A percentile compares a stretch with the other conserved stretches of the same genome.
These are phyloP conservation scores for Styphnolobium japonicum DNA, from an alignment of 306 rosid genomes.

Conservation along the genomic window DNA sequence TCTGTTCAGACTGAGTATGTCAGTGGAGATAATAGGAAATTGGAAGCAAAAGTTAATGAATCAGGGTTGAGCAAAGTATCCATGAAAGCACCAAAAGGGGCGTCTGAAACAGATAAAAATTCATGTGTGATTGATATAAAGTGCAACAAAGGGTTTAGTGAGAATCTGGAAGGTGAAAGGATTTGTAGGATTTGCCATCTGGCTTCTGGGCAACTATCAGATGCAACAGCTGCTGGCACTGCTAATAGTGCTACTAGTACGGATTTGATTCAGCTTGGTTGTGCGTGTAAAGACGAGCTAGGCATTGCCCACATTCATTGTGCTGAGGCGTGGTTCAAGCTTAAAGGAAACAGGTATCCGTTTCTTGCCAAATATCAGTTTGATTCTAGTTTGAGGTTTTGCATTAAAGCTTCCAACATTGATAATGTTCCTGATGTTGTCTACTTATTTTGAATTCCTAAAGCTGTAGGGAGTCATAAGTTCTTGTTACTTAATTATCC, in stretches of 20 bases:
- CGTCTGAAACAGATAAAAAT: conserved; percentile 45
- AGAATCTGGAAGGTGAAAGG: conserved; percentile 59
- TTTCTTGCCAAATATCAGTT: conserved; percentile 13
- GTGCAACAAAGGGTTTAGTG: conserved; percentile 41
- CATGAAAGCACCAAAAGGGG: conserved; percentile 36
- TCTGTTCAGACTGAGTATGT: conserved; percentile 39
- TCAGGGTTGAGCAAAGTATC: conserved; percentile 43
- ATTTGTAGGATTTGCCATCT: conserved; percentile 94
- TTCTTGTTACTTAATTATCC: conserved; percentile 1
- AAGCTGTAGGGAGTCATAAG: background rate
- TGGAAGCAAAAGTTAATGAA: conserved; percentile 36
- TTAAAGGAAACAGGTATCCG: conserved; percentile 85
- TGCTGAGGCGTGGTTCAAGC: conserved; percentile 93
- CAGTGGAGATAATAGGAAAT: conserved; percentile 34
- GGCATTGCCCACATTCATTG: conserved; percentile 82
- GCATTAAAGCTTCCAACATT: background rate
- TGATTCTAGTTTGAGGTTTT: conserved; percentile 19
- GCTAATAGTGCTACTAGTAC: conserved; percentile 21
- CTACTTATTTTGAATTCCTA: conserved; percentile 10
- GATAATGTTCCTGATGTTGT: background rate
- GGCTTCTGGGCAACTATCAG: conserved; percentile 58
- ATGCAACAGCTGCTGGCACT: conserved; percentile 29
- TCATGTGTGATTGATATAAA: conserved; percentile 59
- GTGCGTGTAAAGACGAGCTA: conserved; percentile 86
- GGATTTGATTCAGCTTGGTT: conserved; percentile 82